Base-by-base conservation (phyloP, 331 rosid genomes). In the Telfairia occidentalis region DNA sequence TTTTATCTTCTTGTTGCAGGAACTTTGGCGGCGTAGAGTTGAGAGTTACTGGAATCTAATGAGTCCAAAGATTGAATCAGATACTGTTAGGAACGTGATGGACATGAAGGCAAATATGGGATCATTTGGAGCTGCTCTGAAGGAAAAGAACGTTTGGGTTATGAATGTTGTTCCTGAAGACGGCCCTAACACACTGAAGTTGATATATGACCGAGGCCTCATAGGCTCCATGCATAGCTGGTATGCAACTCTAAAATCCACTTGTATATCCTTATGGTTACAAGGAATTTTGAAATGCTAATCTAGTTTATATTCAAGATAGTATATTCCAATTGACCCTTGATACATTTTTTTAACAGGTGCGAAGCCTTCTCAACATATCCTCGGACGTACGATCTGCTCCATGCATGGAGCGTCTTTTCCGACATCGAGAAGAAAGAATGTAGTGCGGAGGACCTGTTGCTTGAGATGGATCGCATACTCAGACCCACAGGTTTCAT, bases 41-140 rank as follows among this genome's bases (percentile, higher is more conserved):
- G 96, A 86, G 78, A 91, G 79, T 64, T 95, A 95, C 83, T 92
- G 96, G 99, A 82, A 84, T 84, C 87, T 92, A 37, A 60, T 85
- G 83, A 73, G 71, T 69, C 79, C 79, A 10, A 82, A 75, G 72
- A 72, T 85, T 16, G 74, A 73, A 75, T 46, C 83, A 4, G 76
- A 82, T 77, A 66, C 83, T 16, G 9, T 80, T 15, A 78, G 86
- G 78, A 85, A 85, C 11, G 45, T 85, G 63, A 84, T 85, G 89
- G 89, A 82, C 84, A 82, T 85, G 86, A 82, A 82, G 76, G 85
- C 88, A 52, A 45, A 84, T 66, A 15, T 85, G 75, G 89, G 89
- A 52, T 85, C 89, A 23, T 85, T 83, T 52, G 86, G 82, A 57
- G 86, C 83, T 74, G 84, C 89, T 58, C 76, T 85, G 76, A 80